phyloP scores from a whole-genome alignment of 208 protist genomes.

The Leishmania gerbilli region DNA sequence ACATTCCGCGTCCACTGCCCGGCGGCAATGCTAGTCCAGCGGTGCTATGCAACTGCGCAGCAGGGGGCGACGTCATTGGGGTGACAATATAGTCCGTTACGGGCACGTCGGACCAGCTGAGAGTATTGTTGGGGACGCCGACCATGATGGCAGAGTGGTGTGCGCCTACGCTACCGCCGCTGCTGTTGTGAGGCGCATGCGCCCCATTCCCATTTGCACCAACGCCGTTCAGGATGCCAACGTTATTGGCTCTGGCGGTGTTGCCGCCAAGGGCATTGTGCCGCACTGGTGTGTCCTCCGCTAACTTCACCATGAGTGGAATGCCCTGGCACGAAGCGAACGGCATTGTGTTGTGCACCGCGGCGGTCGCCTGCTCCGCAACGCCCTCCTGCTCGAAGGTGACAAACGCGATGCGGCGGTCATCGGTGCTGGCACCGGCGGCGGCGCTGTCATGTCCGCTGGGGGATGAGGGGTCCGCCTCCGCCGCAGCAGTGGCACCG shows the following conservation, averaged over 20 bases:
- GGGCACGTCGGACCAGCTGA: slow-evolving; percentile 18
- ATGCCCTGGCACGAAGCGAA: slow-evolving; percentile 62
- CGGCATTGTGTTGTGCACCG: slow-evolving; percentile 76
- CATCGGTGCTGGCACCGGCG: slow-evolving; percentile 15
- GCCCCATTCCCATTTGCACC: background rate
- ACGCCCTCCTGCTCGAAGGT: slow-evolving; percentile 47
- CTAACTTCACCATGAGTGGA: slow-evolving; percentile 85
- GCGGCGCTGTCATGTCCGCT: background rate
- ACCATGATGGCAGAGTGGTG: background rate
- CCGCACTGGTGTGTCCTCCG: slow-evolving; percentile 55
- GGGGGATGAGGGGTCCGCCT: background rate
- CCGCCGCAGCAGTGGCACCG: background rate
- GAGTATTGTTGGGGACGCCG: slow-evolving; percentile 1
- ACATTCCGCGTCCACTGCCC: background rate
- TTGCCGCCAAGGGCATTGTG: slow-evolving; percentile 6
- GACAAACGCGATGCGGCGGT: slow-evolving; percentile 59
- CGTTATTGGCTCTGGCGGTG: slow-evolving; percentile 4
- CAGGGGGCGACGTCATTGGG: slow-evolving; percentile 10
- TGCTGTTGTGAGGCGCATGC: background rate
- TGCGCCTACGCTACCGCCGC: background rate
- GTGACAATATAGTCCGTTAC: slow-evolving; percentile 20
- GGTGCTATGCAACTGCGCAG: slow-evolving; percentile 10
- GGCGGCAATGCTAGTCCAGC: background rate
- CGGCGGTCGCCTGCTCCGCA: slow-evolving; percentile 58
- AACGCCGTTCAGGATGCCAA: background rate